Evolutionary conservation across 768 basidiomycete species (phyloP).

Genomic region (Hebeloma cylindrosporum): DNA sequence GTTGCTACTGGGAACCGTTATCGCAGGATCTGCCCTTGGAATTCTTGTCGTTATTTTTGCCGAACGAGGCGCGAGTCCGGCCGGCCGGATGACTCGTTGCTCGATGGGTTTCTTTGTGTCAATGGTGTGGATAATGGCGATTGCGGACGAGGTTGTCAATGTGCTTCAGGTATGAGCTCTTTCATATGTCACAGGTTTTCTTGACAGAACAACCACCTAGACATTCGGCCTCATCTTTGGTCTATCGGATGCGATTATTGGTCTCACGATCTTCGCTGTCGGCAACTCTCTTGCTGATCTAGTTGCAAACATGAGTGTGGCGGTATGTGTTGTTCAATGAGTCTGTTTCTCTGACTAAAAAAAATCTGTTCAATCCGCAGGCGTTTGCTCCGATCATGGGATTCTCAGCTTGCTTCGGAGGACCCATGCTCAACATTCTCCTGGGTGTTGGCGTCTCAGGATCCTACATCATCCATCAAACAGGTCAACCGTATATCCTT

Average conservation of each 20-base stretch:
- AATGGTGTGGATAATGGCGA: constrained; percentile 97
- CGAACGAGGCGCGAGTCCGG: constrained; percentile 54
- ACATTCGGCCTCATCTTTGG: constrained; percentile 94
- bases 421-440: constrained; percentile 89
- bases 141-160: constrained; percentile 93
- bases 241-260: constrained; percentile 95
- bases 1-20: constrained; percentile 52
- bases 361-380: constrained; percentile 29
- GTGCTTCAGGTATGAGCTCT: constrained; percentile 70
- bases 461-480: constrained; percentile 74
- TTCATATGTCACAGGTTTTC: not conserved
- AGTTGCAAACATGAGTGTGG: constrained; percentile 95
- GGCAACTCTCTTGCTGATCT: constrained; percentile 97
- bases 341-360: not conserved
- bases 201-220: constrained; percentile 38
- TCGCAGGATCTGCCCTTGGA: constrained; percentile 55
- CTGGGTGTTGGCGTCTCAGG: constrained; percentile 93
- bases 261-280: constrained; percentile 93
- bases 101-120: constrained; percentile 89
- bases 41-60: constrained; percentile 60
- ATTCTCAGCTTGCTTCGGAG: constrained; percentile 93
- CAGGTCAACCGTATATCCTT: constrained; percentile 62
- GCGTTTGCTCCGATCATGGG: constrained; percentile 92
- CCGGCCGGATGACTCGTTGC: constrained; percentile 70
- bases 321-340: constrained; percentile 43